These are phyloP conservation scores for Elsinoe ampelina DNA, from an alignment of 2,329 filamentous ascomycete species.

Conservation along the genomic window DNA sequence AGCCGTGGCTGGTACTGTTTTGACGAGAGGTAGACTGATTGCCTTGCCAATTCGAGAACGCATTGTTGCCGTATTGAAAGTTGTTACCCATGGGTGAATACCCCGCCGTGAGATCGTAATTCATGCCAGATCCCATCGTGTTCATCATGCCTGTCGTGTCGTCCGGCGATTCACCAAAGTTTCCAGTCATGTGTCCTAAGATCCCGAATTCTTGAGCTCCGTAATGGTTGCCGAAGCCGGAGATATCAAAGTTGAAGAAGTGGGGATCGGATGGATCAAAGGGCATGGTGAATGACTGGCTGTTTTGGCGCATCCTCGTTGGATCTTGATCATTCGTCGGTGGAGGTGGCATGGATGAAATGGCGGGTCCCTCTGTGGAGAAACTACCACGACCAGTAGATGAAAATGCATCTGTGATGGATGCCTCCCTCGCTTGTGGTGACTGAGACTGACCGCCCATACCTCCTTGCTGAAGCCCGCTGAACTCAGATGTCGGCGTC, in stretches of 20 bases:
- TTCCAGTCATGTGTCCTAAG: conserved; percentile 91
- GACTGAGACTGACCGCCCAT: conserved; percentile 29
- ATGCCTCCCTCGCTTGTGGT: conserved; percentile 36
- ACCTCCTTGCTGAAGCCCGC: conserved; percentile 14
- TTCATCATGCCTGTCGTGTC: conserved; percentile 23
- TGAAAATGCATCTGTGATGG: conserved; percentile 45
- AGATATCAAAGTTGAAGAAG: conserved; percentile 90
- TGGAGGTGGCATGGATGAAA: conserved; percentile 35
- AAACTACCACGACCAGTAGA: conserved; percentile 23
- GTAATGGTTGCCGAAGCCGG: conserved; percentile 92
- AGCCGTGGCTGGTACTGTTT: conserved; percentile 34
- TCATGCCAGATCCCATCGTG: conserved; percentile 24
- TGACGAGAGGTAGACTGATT: conserved; percentile 32
- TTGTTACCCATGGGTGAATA: conserved; percentile 12
- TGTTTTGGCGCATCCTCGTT: conserved; percentile 24
- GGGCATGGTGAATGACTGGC: conserved; percentile 41
- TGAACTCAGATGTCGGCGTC: conserved; percentile 11
- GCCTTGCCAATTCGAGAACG: conserved; percentile 24
- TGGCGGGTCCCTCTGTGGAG: conserved; percentile 33
- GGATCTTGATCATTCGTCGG: conserved; percentile 19
- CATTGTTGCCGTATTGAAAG: conserved; percentile 11
- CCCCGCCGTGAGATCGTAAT: conserved; percentile 4
- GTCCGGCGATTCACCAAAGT: conserved; percentile 32
- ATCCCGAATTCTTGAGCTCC: conserved; percentile 93
- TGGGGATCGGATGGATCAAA: conserved; percentile 90